Evolutionary conservation across 768 basidiomycete species (phyloP).

Genomic region (Amanita polypyramis): DNA sequence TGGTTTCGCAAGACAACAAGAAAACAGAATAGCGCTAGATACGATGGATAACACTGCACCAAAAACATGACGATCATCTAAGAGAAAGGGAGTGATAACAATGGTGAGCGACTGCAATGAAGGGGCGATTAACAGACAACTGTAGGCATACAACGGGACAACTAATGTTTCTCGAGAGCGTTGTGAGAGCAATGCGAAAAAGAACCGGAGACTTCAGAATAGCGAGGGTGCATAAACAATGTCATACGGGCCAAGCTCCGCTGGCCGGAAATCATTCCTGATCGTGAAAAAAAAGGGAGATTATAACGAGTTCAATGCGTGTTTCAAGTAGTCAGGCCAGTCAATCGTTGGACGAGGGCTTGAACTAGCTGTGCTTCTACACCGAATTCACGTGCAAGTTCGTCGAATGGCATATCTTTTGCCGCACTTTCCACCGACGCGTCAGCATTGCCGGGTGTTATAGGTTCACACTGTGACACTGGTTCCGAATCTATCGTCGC

Average conservation of each 20-base stretch:
- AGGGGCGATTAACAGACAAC: not conserved
- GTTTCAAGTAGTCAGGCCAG: slow-evolving; percentile 12
- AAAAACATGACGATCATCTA: not conserved
- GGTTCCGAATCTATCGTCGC: slow-evolving; percentile 7
- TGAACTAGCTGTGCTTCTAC: slow-evolving; percentile 58
- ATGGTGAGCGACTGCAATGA: not conserved
- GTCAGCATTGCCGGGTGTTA: slow-evolving; percentile 7
- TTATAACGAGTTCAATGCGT: not conserved
- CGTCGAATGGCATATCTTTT: slow-evolving; percentile 16
- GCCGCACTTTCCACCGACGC: slow-evolving; percentile 4
- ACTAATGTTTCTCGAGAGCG: not conserved
- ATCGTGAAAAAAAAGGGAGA: not conserved
- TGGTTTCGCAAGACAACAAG: slow-evolving; percentile 4
- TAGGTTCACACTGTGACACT: slow-evolving; percentile 8
- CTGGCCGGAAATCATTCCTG: not conserved
- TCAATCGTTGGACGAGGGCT: slow-evolving; percentile 53
- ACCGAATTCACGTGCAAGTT: slow-evolving; percentile 69
- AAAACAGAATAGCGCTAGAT: not conserved
- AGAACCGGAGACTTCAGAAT: not conserved
- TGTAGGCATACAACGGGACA: slow-evolving; percentile 4
- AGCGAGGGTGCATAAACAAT: slow-evolving; percentile 4
- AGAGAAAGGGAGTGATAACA: not conserved
- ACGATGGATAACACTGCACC: not conserved
- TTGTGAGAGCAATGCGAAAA: slow-evolving; percentile 2
- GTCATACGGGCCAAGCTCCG: not conserved